phyloP scores from a whole-genome alignment of 257 asterid species.

The Lantana camara region DNA sequence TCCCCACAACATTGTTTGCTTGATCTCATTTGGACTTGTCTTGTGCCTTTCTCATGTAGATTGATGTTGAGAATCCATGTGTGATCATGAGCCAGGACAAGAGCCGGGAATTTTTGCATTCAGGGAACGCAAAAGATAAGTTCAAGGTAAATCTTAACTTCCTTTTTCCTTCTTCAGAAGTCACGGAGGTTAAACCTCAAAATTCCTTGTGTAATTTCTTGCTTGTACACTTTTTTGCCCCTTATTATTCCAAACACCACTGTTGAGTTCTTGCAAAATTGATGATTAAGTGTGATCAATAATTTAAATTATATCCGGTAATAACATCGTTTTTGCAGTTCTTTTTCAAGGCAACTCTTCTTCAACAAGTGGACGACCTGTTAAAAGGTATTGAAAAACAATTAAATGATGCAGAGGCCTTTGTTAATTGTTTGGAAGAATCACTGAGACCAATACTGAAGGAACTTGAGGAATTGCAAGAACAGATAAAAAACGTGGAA shows the following conservation, averaged over 20 bases:
- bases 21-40: slow-evolving; percentile 14
- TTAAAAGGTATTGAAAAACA: slow-evolving; percentile 62
- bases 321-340: slow-evolving; percentile 55
- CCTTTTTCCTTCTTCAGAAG: slow-evolving; percentile 16
- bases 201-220: slow-evolving; percentile 3
- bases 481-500: slow-evolving; percentile 81
- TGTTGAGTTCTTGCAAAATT: slow-evolving; percentile 13
- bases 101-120: slow-evolving; percentile 95
- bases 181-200: slow-evolving; percentile 12
- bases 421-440: slow-evolving; percentile 73
- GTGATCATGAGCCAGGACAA: slow-evolving; percentile 96
- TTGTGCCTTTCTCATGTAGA: slow-evolving; percentile 51
- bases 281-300: slow-evolving; percentile 11
- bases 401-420: slow-evolving; percentile 56
- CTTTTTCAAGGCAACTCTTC: slow-evolving; percentile 96
- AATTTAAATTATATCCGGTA: slow-evolving; percentile 20
- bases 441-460: slow-evolving; percentile 66
- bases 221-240: slow-evolving; percentile 10
- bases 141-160: slow-evolving; percentile 61
- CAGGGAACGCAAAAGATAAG: slow-evolving; percentile 86
- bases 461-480: slow-evolving; percentile 85
- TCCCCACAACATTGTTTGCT: too few relatives aligned
- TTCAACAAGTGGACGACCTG: slow-evolving; percentile 85
- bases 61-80: slow-evolving; percentile 98
- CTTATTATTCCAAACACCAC: slow-evolving; percentile 23